Evolutionary conservation across 805 yeast species (phyloP).

Genomic region (Starmerella roubikii): DNA sequence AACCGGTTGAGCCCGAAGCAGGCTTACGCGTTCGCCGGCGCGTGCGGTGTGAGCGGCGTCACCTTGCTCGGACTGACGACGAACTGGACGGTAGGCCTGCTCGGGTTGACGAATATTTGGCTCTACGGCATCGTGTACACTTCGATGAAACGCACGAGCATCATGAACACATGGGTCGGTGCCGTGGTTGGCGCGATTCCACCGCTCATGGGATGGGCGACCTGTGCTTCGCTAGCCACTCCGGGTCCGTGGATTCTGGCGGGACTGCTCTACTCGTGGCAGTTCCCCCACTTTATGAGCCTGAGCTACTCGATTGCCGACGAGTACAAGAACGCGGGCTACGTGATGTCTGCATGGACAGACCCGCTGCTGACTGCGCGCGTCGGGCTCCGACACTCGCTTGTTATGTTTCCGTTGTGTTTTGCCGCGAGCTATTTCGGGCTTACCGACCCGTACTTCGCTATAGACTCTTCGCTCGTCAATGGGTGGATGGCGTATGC

Average conservation of each 20-base stretch:
- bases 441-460: conserved; percentile 70
- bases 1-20: conserved; percentile 63
- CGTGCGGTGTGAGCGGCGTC: conserved; percentile 60
- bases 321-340: conserved; percentile 86
- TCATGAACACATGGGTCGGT: conserved; percentile 94
- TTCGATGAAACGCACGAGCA: conserved; percentile 69
- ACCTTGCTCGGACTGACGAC: conserved; percentile 63
- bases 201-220: conserved; percentile 99
- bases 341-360: conserved; percentile 92
- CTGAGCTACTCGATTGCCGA: conserved; percentile 75
- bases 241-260: conserved; percentile 97
- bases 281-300: conserved; percentile 93
- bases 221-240: conserved; percentile 47
- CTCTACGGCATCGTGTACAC: conserved; percentile 87
- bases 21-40: conserved; percentile 69
- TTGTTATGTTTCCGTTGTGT: conserved; percentile 91
- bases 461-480: conserved; percentile 64
- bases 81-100: conserved; percentile 64
- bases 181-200: conserved; percentile 98
- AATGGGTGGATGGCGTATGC: conserved; percentile 77
- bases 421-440: conserved; percentile 64
- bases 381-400: conserved; percentile 77
- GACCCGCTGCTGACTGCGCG: conserved; percentile 87
- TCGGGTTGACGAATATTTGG: conserved; percentile 70
- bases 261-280: conserved; percentile 87